phyloP scores from a whole-genome alignment of 331 rosid species.

The Pyracantha coccinea region DNA sequence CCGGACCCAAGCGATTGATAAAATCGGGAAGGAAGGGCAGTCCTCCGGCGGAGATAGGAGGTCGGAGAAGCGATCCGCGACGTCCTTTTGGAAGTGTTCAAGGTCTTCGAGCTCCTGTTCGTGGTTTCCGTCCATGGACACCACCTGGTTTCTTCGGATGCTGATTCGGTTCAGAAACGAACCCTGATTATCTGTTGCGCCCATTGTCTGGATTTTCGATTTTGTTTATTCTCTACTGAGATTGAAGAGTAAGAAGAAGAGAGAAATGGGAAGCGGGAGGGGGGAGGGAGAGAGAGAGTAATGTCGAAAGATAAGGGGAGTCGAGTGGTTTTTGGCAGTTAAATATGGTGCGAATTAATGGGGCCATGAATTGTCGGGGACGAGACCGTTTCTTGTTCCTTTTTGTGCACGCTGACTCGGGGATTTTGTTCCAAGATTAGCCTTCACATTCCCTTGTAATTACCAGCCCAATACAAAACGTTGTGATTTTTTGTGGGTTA shows the following conservation, averaged over 20 bases:
- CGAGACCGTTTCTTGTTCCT: conserved; percentile 35
- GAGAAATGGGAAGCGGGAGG: not conserved
- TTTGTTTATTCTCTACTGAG: not conserved
- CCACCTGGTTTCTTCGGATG: conserved; percentile 80
- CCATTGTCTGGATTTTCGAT: conserved; percentile 29
- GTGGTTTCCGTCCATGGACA: conserved; percentile 72
- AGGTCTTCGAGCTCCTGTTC: conserved; percentile 82
- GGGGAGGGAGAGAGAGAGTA: not conserved
- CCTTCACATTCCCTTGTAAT: not conserved
- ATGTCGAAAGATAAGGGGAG: conserved; percentile 9
- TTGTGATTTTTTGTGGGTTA: not conserved
- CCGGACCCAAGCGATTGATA: conserved; percentile 69
- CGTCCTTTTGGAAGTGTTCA: conserved; percentile 73
- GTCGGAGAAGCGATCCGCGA: conserved; percentile 55
- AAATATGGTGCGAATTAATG: conserved; percentile 26
- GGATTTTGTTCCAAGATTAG: conserved; percentile 7
- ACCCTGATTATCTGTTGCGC: conserved; percentile 67
- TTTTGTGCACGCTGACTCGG: conserved; percentile 21
- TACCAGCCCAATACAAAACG: not conserved
- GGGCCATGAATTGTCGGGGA: conserved; percentile 15
- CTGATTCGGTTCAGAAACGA: conserved; percentile 89
- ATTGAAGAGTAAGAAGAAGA: not conserved
- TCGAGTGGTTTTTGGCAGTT: conserved; percentile 16
- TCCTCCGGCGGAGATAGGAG: conserved; percentile 46
- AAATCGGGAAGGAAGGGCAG: conserved; percentile 22